Base-by-base conservation (phyloP, 805 yeast genomes). In the Lipomyces lipofer region DNA sequence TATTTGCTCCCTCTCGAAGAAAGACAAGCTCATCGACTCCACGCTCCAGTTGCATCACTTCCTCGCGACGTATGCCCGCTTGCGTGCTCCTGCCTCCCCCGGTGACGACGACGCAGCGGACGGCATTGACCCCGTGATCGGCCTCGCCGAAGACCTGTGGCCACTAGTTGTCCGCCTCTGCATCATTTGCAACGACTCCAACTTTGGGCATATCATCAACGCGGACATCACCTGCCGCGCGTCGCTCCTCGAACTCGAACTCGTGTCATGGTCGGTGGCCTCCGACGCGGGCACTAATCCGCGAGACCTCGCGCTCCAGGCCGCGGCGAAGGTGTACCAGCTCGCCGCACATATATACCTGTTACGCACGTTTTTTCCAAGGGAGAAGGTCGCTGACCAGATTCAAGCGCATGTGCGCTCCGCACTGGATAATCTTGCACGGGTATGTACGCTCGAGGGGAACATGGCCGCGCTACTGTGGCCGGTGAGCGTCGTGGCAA, bases 381-480 rank as follows among this genome's bases (percentile, higher is more conserved):
- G 51, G 13, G 58, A 58, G 40, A 47, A 49, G 24, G 52, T 40
- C 15, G 56, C 51, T 4, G 52, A 54, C 28, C 35, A 43, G 38
- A 49, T 58, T 4, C 62, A 58, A 35, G 24, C 32, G 12, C 57
- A 52, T 36, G 60, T 52, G 17, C 51, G 57, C 3, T 9, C 47
- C 12, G 62, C 58, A 8, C 47, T 58, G 25, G 58, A 56, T 15
- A 49, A 57, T 22, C 52, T 58, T 5, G 57, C 62, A 8, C 47
- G 58, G 5, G 60, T 58, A 19, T 58, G 62, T 24, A 56, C 62
- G 2, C 45, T 58, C 8, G 62, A 56, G 17, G 62, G 61, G 2
- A 56, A 52, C 32, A 58, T 56, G 62, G 62, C 62, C 4, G 60
- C 56, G 30, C 33, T 58, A 27, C 47, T 58, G 22, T 58, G 62